Conservation (phyloP, 495 filamentous ascomycete species). For the Xylaria acuta region DNA sequence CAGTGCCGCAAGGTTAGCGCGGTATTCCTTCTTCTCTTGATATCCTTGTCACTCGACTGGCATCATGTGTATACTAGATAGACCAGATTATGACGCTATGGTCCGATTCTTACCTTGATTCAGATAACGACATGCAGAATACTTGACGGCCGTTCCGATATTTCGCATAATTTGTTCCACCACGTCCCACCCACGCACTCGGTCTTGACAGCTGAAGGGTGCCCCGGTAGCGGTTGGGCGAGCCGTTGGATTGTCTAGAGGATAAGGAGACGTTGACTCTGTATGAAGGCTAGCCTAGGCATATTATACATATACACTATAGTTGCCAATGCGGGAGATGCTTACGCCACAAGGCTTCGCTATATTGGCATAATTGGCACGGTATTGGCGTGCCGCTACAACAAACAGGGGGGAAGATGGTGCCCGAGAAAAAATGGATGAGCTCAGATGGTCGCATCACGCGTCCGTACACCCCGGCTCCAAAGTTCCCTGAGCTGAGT, state of each 20-base stretch:
- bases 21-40: background rate
- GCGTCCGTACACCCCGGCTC: background rate
- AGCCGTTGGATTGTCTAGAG: background rate
- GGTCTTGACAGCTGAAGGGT: background rate
- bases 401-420: background rate
- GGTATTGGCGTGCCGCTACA: background rate
- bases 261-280: background rate
- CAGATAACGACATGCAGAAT: background rate
- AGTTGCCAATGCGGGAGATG: slow-evolving; percentile 4
- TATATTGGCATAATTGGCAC: background rate
- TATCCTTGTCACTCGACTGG: background rate
- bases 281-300: background rate
- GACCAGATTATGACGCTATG: background rate
- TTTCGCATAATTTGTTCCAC: background rate
- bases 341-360: slow-evolving; percentile 11
- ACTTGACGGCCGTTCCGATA: background rate
- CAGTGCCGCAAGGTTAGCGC: background rate
- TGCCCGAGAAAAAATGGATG: background rate
- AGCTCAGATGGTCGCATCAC: slow-evolving; percentile 19
- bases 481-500: background rate
- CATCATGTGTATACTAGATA: background rate
- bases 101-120: background rate
- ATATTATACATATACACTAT: background rate
- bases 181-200: background rate
- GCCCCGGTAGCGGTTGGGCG: background rate